phyloP scores from a whole-genome alignment of 1,139 yeast genomes.

The Blastobotrys illinoisensis region DNA sequence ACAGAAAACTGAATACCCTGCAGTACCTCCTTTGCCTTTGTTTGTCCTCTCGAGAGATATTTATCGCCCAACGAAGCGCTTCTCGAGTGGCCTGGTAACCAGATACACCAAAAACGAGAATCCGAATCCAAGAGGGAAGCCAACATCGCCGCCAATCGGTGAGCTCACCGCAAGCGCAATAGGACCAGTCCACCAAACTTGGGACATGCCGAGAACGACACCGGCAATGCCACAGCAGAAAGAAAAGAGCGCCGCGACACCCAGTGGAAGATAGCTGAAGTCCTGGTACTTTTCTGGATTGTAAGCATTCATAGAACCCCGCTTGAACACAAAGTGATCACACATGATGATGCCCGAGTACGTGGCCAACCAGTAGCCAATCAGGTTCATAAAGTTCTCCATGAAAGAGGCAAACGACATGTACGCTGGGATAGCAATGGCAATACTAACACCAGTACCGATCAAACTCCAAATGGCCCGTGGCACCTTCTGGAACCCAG shows the following conservation, averaged over 20 bases:
- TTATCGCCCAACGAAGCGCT: constrained; percentile 27
- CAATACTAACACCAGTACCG: constrained; percentile 74
- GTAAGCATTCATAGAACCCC: constrained; percentile 52
- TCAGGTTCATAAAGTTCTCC: constrained; percentile 82
- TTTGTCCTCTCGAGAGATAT: not conserved
- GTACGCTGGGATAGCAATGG: constrained; percentile 84
- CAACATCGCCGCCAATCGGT: constrained; percentile 72
- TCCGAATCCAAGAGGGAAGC: constrained; percentile 69
- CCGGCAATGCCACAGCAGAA: constrained; percentile 84
- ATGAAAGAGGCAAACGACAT: constrained; percentile 66
- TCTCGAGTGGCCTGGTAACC: constrained; percentile 59
- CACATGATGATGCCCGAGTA: constrained; percentile 66
- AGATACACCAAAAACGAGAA: constrained; percentile 66
- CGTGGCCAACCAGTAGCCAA: constrained; percentile 86
- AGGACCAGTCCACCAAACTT: constrained; percentile 75
- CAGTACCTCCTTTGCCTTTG: not conserved
- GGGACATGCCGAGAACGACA: constrained; percentile 79
- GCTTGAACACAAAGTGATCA: constrained; percentile 75
- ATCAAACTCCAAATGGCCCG: constrained; percentile 73
- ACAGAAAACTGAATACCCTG: not conserved
- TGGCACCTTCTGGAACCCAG: constrained; percentile 64
- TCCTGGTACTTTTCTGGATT: constrained; percentile 58
- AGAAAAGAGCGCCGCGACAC: constrained; percentile 70
- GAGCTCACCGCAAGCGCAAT: constrained; percentile 57
- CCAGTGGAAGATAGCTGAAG: constrained; percentile 57